Evolutionary conservation across 2,329 filamentous ascomycete genomes (phyloP).

Genomic region (Colletotrichum liriopes): DNA sequence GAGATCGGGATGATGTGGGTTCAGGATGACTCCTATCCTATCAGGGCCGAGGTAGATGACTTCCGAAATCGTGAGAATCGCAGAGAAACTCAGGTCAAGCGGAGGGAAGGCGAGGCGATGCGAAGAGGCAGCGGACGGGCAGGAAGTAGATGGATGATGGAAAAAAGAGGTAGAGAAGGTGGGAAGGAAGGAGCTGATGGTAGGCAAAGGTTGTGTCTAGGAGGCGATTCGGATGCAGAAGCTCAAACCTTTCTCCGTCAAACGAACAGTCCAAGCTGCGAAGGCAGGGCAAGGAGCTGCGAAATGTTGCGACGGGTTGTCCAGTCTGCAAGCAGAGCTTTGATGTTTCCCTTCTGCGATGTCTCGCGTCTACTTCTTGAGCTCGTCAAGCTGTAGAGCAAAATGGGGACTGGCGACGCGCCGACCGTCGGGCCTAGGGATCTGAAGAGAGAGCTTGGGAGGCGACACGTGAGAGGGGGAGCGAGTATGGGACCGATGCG

Average conservation of each 20-base stretch:
- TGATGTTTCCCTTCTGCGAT: constrained; percentile 31
- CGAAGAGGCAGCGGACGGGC: constrained; percentile 38
- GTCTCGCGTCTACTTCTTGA: constrained; percentile 10
- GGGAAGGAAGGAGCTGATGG: constrained; percentile 39
- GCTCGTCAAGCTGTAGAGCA: constrained; percentile 27
- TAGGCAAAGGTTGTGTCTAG: constrained; percentile 45
- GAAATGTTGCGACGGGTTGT: constrained; percentile 35
- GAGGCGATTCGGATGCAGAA: constrained; percentile 52
- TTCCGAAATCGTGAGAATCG: constrained; percentile 44
- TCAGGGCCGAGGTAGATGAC: constrained; percentile 39
- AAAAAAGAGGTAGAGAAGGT: constrained; percentile 38
- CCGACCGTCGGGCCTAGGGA: constrained; percentile 30
- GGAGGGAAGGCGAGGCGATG: constrained; percentile 38
- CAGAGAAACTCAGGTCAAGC: constrained; percentile 41
- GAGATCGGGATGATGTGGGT: constrained; percentile 38
- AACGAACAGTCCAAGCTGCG: constrained; percentile 47
- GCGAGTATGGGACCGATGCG: constrained; percentile 32
- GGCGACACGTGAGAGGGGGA: constrained; percentile 39
- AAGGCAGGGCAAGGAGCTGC: constrained; percentile 38
- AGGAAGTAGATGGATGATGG: constrained; percentile 36
- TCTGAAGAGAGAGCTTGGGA: constrained; percentile 28
- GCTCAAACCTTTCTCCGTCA: constrained; percentile 57
- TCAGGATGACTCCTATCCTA: constrained; percentile 42
- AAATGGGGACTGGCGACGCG: constrained; percentile 28
- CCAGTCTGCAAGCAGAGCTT: constrained; percentile 43